These are phyloP conservation scores for Candida awuae DNA, from an alignment of 805 yeast species.

Conservation along the genomic window DNA sequence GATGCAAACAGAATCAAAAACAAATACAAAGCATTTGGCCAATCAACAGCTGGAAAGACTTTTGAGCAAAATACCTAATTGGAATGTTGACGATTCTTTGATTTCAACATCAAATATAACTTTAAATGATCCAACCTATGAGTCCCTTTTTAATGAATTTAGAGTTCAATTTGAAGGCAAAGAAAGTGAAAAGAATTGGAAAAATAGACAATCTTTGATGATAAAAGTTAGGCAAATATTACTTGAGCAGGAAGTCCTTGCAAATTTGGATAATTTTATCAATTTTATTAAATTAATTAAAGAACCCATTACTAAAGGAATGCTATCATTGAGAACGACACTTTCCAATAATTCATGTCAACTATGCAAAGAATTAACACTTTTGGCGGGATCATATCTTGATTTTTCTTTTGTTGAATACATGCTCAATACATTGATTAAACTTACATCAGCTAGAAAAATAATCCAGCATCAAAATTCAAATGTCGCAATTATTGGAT, in stretches of 20 bases:
- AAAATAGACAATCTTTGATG: constrained; percentile 54
- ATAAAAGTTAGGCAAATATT: constrained; percentile 49
- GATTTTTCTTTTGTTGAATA: constrained; percentile 43
- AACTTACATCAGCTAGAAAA: constrained; percentile 53
- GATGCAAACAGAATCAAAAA: neutral
- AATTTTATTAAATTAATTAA: constrained; percentile 31
- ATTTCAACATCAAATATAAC: constrained; percentile 20
- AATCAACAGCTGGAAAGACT: neutral
- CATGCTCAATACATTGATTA: constrained; percentile 40
- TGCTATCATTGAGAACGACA: constrained; percentile 75
- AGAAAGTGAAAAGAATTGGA: constrained; percentile 91
- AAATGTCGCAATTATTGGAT: constrained; percentile 44
- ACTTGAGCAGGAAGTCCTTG: constrained; percentile 40
- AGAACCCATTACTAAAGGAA: constrained; percentile 59
- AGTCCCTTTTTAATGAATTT: constrained; percentile 24
- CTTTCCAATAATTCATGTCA: constrained; percentile 70
- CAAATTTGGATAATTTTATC: constrained; percentile 2
- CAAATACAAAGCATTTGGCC: neutral
- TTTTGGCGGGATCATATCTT: constrained; percentile 31
- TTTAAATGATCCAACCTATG: constrained; percentile 19
- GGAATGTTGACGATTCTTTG: constrained; percentile 26
- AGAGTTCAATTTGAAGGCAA: constrained; percentile 47
- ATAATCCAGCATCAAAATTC: constrained; percentile 55
- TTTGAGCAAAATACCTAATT: constrained; percentile 11
- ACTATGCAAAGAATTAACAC: constrained; percentile 58